Evolutionary conservation across 2,329 filamentous ascomycete genomes (phyloP).

Genomic region (Cercospora sojina): DNA sequence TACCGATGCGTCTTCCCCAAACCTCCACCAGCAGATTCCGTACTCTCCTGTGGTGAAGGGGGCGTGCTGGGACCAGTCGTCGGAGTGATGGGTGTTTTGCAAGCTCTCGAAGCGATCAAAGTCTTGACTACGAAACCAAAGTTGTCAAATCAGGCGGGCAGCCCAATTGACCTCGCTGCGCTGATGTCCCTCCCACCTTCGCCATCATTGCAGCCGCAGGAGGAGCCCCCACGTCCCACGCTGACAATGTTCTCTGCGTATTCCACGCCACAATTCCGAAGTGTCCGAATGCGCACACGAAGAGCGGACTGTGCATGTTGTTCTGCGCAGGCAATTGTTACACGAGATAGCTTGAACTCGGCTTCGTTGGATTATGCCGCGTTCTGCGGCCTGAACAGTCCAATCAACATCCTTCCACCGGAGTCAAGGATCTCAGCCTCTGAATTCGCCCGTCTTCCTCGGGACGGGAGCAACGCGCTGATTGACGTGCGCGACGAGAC

Average conservation of each 20-base stretch:
- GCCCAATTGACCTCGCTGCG: conserved; percentile 14
- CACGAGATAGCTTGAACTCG: conserved; percentile 55
- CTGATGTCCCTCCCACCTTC: conserved; percentile 20
- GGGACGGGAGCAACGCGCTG: conserved; percentile 54
- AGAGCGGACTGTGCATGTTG: conserved; percentile 75
- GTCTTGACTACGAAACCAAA: conserved; percentile 58
- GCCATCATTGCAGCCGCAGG: conserved; percentile 24
- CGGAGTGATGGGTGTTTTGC: conserved; percentile 86
- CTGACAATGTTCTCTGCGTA: conserved; percentile 58
- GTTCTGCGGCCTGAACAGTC: conserved; percentile 70
- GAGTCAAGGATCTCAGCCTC: conserved; percentile 67
- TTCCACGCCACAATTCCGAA: conserved; percentile 62
- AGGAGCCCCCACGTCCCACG: conserved; percentile 38
- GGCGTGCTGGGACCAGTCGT: conserved; percentile 92
- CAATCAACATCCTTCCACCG: conserved; percentile 57
- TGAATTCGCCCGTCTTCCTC: conserved; percentile 53
- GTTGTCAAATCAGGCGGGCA: not conserved
- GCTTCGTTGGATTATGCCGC: conserved; percentile 69
- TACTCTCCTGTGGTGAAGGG: conserved; percentile 86
- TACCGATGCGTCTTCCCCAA: conserved; percentile 91
- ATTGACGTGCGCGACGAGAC: conserved; percentile 83
- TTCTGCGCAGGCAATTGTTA: conserved; percentile 62
- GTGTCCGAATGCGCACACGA: conserved; percentile 69
- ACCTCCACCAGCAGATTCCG: conserved; percentile 78
- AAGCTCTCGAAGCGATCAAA: conserved; percentile 86